Conservation (phyloP, 768 basidiomycete genomes). For the Galerina sulciceps region DNA sequence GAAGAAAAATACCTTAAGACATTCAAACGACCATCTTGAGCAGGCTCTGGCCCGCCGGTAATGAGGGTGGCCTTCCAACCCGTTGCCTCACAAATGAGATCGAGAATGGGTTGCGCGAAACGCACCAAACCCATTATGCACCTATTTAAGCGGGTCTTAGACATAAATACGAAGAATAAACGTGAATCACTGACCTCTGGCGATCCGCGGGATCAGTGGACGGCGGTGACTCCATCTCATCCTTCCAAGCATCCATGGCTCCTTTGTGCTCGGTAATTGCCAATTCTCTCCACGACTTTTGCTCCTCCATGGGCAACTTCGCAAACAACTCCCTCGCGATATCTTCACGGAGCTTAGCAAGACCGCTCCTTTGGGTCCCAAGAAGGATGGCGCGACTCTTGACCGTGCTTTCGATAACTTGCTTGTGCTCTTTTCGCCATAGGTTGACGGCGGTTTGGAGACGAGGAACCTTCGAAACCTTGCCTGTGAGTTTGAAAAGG, state of each 20-base stretch:
- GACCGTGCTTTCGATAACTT: background rate
- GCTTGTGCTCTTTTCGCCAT: conserved; percentile 1
- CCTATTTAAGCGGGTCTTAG: background rate
- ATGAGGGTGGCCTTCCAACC: conserved; percentile 12
- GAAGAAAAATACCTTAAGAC: background rate
- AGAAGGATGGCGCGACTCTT: background rate
- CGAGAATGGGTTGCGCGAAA: conserved; percentile 10
- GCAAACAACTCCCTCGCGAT: background rate
- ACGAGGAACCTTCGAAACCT: background rate
- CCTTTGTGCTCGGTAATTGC: background rate
- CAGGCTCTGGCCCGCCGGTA: conserved; percentile 17
- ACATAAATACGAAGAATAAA: background rate
- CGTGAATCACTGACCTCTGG: conserved; percentile 12
- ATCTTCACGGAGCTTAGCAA: background rate
- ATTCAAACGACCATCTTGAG: conserved; percentile 10
- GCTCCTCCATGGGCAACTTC: background rate
- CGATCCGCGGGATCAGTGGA: conserved; percentile 6
- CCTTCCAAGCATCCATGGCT: background rate
- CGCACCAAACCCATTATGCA: conserved; percentile 4
- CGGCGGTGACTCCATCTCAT: background rate
- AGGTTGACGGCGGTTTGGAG: background rate
- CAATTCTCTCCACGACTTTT: background rate
- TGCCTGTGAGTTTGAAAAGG: conserved; percentile 11
- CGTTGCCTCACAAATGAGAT: conserved; percentile 12
- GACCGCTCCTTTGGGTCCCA: background rate